Evolutionary conservation across 352 stramenopile genomes (phyloP).

Genomic region (Phytophthora quininea): DNA sequence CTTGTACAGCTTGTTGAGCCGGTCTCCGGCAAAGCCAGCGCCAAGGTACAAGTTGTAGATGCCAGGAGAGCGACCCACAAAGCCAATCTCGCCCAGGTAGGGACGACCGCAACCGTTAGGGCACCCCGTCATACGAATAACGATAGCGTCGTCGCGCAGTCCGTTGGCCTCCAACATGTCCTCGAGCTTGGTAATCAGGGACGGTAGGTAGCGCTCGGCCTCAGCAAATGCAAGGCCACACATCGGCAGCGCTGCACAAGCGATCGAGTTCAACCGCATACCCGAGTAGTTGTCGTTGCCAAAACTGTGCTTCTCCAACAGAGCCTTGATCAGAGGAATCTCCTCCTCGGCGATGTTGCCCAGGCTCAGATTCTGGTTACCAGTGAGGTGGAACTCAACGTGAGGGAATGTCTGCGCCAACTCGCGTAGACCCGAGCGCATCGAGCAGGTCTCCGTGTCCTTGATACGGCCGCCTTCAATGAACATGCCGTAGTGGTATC

Average conservation of each 20-base stretch:
- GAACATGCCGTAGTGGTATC: constrained; percentile 86
- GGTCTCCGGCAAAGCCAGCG: constrained; percentile 76
- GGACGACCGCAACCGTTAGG: constrained; percentile 97
- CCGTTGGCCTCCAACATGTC: constrained; percentile 90
- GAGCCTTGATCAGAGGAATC: constrained; percentile 89
- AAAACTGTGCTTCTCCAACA: constrained; percentile 93
- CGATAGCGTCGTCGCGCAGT: constrained; percentile 94
- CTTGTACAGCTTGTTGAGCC: constrained; percentile 87
- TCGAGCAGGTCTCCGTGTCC: constrained; percentile 84
- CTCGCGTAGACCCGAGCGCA: constrained; percentile 91
- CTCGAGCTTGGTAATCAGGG: constrained; percentile 93
- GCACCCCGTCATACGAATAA: constrained; percentile 98
- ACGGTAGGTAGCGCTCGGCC: constrained; percentile 94
- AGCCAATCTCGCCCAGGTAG: constrained; percentile 98
- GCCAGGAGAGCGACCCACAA: constrained; percentile 96
- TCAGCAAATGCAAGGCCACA: constrained; percentile 98
- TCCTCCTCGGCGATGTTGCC: constrained; percentile 92
- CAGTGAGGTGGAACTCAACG: constrained; percentile 93
- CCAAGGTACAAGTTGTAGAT: constrained; percentile 98
- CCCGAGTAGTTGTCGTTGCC: constrained; percentile 83
- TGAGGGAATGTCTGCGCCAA: constrained; percentile 93
- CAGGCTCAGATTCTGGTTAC: constrained; percentile 97
- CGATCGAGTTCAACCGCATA: constrained; percentile 91
- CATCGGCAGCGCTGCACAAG: constrained; percentile 95
- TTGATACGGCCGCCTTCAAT: constrained; percentile 93